phyloP scores from a whole-genome alignment of 202 grass and related monocot species.

The Eragrostis tef region DNA sequence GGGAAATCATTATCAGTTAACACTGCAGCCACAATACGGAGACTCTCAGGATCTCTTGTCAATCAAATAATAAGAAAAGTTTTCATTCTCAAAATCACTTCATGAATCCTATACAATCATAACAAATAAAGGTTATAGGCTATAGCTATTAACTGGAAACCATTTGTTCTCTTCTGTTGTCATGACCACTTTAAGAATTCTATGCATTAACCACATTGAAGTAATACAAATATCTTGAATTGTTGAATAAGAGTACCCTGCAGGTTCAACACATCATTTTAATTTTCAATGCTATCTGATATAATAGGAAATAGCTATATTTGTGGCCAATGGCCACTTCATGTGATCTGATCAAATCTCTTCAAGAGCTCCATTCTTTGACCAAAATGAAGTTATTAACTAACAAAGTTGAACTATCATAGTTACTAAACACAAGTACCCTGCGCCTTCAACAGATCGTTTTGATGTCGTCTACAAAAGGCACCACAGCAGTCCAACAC shows the following conservation, averaged over 20 bases:
- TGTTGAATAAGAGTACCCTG: not conserved
- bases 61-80: not conserved
- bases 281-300: not conserved
- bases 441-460: constrained; percentile 2
- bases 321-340: too few species aligned
- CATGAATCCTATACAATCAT: not conserved
- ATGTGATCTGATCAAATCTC: too few species aligned
- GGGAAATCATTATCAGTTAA: not conserved
- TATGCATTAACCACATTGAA: not conserved
- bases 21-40: not conserved
- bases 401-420: not conserved
- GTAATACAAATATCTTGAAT: not conserved
- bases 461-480: not conserved
- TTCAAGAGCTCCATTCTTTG: not conserved
- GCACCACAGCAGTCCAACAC: not conserved
- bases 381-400: not conserved
- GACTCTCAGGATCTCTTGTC: not conserved
- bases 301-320: too few species aligned
- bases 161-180: not conserved
- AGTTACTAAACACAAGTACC: not conserved
- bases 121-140: not conserved
- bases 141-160: not conserved
- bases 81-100: not conserved
- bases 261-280: constrained; percentile 20
- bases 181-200: not conserved